Evolutionary conservation across 805 yeast species (phyloP).

Genomic region (Lipomyces spencermartinsiae): DNA sequence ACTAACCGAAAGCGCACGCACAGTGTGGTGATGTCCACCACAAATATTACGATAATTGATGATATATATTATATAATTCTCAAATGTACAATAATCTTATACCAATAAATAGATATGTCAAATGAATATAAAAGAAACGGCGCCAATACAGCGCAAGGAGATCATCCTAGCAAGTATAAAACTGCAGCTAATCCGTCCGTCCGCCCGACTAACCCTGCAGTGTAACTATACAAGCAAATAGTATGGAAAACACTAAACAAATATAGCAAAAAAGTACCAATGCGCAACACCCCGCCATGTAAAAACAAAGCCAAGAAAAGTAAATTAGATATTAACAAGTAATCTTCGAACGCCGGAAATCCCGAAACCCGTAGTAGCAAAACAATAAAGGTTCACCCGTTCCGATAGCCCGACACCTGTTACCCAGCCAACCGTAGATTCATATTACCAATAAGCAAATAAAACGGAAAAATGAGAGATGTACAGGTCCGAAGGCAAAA

Average conservation of each 20-base stretch:
- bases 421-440: conserved; percentile 16
- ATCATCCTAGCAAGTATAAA: not conserved
- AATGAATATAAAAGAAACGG: conserved; percentile 1
- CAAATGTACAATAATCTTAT: conserved; percentile 2
- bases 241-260: not conserved
- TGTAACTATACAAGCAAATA: not conserved
- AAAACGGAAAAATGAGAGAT: conserved; percentile 8
- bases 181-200: no score
- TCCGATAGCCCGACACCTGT: conserved; percentile 14
- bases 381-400: conserved; percentile 4
- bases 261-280: conserved; percentile 1
- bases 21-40: no score
- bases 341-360: not conserved
- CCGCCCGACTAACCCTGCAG: not conserved
- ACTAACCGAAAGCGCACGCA: no score
- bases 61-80: conserved; percentile 1
- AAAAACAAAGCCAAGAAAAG: conserved; percentile 5
- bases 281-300: conserved; percentile 5
- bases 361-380: conserved; percentile 3
- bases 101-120: not conserved
- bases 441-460: not conserved
- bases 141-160: not conserved
- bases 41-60: not conserved
- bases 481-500: not conserved
- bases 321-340: conserved; percentile 1